These are phyloP conservation scores for Sordariomycetes sp. DNA, from an alignment of 2,329 filamentous ascomycete genomes.

Conservation along the genomic window DNA sequence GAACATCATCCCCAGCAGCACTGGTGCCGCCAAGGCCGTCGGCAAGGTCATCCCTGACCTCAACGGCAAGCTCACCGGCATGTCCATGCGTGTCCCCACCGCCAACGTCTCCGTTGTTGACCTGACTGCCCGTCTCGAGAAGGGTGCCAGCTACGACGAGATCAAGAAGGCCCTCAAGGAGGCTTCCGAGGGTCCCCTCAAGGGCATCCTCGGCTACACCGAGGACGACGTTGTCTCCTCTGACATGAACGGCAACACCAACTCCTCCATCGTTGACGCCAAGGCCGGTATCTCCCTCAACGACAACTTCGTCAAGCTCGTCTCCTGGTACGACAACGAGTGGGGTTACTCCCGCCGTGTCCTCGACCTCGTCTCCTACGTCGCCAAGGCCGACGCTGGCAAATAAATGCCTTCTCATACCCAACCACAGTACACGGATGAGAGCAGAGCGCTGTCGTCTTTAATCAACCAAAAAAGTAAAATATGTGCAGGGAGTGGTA, in stretches of 20 bases:
- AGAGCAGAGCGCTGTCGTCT: background rate
- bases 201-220: conserved; percentile 88
- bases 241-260: conserved; percentile 84
- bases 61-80: conserved; percentile 99
- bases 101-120: conserved; percentile 99
- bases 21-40: conserved; percentile 98
- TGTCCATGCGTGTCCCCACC: conserved; percentile 98
- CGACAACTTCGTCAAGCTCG: conserved; percentile 97
- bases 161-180: conserved; percentile 92
- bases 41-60: conserved; percentile 98
- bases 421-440: background rate
- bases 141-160: conserved; percentile 76
- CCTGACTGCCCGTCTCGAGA: conserved; percentile 89
- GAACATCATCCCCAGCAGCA: conserved; percentile 99
- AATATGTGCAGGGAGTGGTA: background rate
- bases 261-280: conserved; percentile 98
- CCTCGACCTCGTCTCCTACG: conserved; percentile 70
- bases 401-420: conserved; percentile 26
- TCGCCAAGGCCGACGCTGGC: conserved; percentile 65
- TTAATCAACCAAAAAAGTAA: conserved; percentile 1
- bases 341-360: conserved; percentile 99
- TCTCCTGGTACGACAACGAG: conserved; percentile 99
- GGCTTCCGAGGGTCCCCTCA: conserved; percentile 72
- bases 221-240: conserved; percentile 95
- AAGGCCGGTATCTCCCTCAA: conserved; percentile 99